phyloP scores from a whole-genome alignment of 495 filamentous ascomycete species.

The Chaetomium cochliodes region DNA sequence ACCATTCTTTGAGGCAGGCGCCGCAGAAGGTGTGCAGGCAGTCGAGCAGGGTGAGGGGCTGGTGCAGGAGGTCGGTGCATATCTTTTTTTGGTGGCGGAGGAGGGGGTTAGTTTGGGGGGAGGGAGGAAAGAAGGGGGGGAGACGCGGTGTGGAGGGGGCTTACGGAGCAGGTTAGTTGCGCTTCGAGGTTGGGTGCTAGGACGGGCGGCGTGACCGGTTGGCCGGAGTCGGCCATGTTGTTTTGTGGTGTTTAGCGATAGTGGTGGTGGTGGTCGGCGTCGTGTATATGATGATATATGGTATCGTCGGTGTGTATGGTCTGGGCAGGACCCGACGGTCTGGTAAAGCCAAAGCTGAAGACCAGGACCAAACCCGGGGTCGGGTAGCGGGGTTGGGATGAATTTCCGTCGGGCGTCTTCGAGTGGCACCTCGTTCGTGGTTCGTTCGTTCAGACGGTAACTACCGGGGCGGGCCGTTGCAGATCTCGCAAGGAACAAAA shows the following conservation, averaged over 20 bases:
- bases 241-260: neutral
- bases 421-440: neutral
- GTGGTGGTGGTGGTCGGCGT: too few relatives aligned
- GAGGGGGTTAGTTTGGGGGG: neutral
- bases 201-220: conserved; percentile 19
- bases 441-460: neutral
- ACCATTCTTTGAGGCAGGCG: conserved; percentile 93
- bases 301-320: neutral
- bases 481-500: neutral
- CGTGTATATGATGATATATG: neutral
- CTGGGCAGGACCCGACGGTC: neutral
- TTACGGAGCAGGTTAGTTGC: conserved; percentile 88
- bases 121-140: conserved; percentile 1
- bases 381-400: conserved; percentile 5
- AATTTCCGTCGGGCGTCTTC: neutral
- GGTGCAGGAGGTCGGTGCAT: conserved; percentile 92
- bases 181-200: conserved; percentile 69
- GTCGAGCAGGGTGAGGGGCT: conserved; percentile 92
- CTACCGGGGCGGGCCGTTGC: conserved; percentile 2
- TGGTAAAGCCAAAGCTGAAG: neutral
- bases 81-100: conserved; percentile 61
- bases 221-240: conserved; percentile 12
- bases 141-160: conserved; percentile 36
- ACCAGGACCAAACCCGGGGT: too few relatives aligned
- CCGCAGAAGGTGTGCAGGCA: conserved; percentile 98